These are phyloP conservation scores for Echeveria elegans DNA, from an alignment of 164 flowering plant genomes.

Conservation along the genomic window DNA sequence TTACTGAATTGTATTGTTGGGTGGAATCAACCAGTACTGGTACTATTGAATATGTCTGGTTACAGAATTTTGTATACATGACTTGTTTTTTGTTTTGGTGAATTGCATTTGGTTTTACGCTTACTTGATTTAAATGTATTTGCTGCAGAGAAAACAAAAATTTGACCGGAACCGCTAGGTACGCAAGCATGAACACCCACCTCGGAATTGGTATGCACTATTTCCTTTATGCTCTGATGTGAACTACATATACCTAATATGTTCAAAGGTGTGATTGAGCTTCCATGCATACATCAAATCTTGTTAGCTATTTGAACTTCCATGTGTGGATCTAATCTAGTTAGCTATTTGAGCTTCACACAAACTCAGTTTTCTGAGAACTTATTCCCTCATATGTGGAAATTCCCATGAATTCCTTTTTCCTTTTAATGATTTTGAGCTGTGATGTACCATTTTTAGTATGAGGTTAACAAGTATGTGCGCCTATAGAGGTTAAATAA, in stretches of 20 bases:
- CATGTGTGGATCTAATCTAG: too few species aligned
- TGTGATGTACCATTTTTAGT: not conserved
- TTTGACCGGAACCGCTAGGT: slow-evolving; percentile 91
- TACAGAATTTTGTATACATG: not conserved
- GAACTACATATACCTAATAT: not conserved
- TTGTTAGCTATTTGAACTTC: too few species aligned
- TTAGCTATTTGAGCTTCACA: not conserved
- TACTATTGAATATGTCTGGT: not conserved
- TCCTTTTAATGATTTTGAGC: not conserved
- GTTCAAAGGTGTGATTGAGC: not conserved
- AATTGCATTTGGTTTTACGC: not conserved
- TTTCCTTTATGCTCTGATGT: not conserved
- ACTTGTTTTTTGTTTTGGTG: not conserved
- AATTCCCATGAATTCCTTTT: not conserved
- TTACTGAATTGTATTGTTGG: not conserved
- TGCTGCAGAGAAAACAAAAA: slow-evolving; percentile 81
- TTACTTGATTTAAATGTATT: slow-evolving; percentile 1
- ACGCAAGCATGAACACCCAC: slow-evolving; percentile 95
- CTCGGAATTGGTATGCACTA: slow-evolving; percentile 72
- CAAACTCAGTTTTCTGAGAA: not conserved
- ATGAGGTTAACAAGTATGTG: not conserved
- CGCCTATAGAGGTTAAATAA: not conserved
- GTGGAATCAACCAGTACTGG: not conserved
- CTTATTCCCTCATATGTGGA: too few species aligned
- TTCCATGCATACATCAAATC: not conserved